phyloP scores from a whole-genome alignment of 2,329 filamentous ascomycete genomes.

The Thermothelomyces thermophilus region DNA sequence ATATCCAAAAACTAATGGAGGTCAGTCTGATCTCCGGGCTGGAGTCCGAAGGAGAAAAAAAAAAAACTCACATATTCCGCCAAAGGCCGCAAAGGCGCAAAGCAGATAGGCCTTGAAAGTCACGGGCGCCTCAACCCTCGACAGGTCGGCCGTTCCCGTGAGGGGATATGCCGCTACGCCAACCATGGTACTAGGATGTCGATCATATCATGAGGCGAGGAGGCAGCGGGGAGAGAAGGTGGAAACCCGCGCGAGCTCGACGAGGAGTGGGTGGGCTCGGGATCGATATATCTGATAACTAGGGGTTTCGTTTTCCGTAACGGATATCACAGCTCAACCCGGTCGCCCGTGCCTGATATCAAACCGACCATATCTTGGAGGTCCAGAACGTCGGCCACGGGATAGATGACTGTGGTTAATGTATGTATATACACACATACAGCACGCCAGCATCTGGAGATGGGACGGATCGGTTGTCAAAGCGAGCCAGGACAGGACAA shows the following conservation, averaged over 20 bases:
- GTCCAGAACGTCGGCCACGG: conserved; percentile 2
- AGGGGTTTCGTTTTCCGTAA: too few species aligned
- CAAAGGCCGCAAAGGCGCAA: conserved; percentile 55
- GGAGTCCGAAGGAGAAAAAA: background rate
- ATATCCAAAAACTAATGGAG: conserved; percentile 46
- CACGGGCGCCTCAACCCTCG: conserved; percentile 51
- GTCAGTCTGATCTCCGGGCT: background rate
- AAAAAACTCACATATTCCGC: conserved; percentile 40
- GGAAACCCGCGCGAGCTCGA: background rate
- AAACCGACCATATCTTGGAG: background rate
- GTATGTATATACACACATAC: too few species aligned
- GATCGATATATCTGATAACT: conserved; percentile 7
- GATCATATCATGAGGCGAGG: background rate
- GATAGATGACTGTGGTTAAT: background rate
- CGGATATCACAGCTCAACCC: background rate
- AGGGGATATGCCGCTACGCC: conserved; percentile 25
- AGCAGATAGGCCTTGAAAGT: conserved; percentile 54
- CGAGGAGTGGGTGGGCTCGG: background rate
- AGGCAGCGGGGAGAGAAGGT: background rate
- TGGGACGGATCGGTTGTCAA: too few species aligned
- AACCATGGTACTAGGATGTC: conserved; percentile 23
- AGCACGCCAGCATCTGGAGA: too few species aligned
- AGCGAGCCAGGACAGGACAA: too few species aligned
- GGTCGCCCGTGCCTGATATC: background rate
- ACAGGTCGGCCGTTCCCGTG: conserved; percentile 41